Evolutionary conservation across 441 rosid genomes (phyloP).

Genomic region (Adansonia madagascariensis): DNA sequence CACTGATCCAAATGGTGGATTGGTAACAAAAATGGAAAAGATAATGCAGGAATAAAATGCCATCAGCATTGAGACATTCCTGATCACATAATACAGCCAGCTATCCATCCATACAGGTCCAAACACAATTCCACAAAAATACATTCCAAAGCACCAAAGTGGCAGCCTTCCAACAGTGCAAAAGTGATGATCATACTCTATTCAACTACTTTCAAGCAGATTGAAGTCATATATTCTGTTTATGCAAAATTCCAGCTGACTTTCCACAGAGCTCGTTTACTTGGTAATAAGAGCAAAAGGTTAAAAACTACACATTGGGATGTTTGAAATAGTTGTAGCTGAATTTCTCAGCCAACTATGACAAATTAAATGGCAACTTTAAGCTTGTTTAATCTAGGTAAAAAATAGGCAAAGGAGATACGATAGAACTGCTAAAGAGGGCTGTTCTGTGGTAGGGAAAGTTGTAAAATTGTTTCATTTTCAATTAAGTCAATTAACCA

Average conservation of each 20-base stretch:
- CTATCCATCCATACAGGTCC: background rate
- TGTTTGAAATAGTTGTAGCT: background rate
- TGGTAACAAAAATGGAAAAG: conserved; percentile 14
- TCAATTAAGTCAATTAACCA: background rate
- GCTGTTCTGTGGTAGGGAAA: too few relatives aligned
- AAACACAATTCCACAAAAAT: background rate
- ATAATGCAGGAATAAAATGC: background rate
- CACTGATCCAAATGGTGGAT: background rate
- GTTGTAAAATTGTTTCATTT: background rate
- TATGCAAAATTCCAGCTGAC: conserved; percentile 7
- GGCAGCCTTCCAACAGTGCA: background rate
- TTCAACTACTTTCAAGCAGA: background rate
- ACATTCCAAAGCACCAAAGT: background rate
- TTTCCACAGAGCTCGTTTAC: background rate
- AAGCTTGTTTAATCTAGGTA: background rate
- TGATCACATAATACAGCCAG: background rate
- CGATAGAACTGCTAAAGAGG: background rate
- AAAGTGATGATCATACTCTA: background rate
- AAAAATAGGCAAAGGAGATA: background rate
- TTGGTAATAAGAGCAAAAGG: background rate
- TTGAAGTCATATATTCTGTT: background rate
- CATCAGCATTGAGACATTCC: conserved; percentile 1
- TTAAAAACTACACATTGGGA: background rate
- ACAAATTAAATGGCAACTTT: background rate
- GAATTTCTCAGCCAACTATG: background rate